Percentiles rank a stretch among this genome's conserved stretches.
phyloP scores from a whole-genome alignment of 805 yeast species.

The Cephaloascus albidus region DNA sequence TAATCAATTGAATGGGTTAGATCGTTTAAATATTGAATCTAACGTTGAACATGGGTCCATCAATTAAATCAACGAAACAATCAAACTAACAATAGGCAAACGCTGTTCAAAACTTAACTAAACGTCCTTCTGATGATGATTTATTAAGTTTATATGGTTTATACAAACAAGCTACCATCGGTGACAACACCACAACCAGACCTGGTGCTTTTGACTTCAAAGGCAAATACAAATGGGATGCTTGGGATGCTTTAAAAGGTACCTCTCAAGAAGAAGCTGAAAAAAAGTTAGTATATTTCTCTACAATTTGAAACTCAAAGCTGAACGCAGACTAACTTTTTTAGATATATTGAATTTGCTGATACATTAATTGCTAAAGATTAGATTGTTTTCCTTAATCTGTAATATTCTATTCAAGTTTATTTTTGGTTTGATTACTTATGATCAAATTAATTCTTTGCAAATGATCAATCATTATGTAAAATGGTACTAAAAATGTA shows the following conservation, averaged over 20 bases:
- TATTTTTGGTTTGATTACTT: background rate
- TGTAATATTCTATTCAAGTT: background rate
- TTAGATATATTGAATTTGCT: conserved; percentile 52
- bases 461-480: conserved; percentile 40
- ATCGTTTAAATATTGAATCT: no score
- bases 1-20: conserved; percentile 2
- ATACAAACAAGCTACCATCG: conserved; percentile 95
- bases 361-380: conserved; percentile 48
- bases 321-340: no score
- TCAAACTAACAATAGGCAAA: conserved; percentile 44
- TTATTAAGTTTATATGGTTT: conserved; percentile 81
- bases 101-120: conserved; percentile 64
- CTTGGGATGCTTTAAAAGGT: conserved; percentile 89
- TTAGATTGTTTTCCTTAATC: conserved; percentile 3
- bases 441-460: conserved; percentile 5
- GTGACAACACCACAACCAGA: conserved; percentile 81
- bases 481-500: conserved; percentile 57
- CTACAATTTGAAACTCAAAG: background rate
- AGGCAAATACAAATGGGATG: conserved; percentile 96
- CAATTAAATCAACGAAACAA: no score
- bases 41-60: background rate
- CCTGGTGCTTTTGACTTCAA: conserved; percentile 91
- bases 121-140: conserved; percentile 82
- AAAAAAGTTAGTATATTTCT: conserved; percentile 32
- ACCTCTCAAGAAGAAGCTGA: conserved; percentile 87